Evolutionary conservation across 2,329 filamentous ascomycete genomes (phyloP), one percentile per base, ranked within the genome.

Genomic region (Pezicula radicicola): DNA sequence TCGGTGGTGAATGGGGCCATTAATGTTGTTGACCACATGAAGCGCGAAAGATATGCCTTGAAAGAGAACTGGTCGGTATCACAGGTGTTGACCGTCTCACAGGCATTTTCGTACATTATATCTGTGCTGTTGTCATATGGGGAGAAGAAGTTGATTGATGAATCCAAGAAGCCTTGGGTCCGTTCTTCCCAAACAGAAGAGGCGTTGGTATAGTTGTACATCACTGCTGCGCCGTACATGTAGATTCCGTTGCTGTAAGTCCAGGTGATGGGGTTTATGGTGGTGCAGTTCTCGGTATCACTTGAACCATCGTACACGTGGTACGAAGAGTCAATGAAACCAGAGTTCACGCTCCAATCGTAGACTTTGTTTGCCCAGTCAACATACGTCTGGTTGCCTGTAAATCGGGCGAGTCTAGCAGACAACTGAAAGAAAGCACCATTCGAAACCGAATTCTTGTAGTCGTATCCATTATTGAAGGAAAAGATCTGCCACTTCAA

Each of bases 381-480:
- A 13, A 73, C 56, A 60, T 89, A 89, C 0, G 80, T 86, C 46
- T 78, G 67, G 61, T 89, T 85, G 15, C 82, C 83, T 0, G 85
- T 89, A 54, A 82, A 84, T 44, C 85, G 81, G 25, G 85, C 87
- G 13, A 93, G 76, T 16, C 89, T 85, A 1, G 90, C 88, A 4
- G 87, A 85, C 12, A 96, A 77, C 63, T 92, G 87, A 69, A 95
- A 92, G 66, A 94, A 83, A n/a, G 84, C 85, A 40, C 88, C 89
- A 67, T 94, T 94, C 55, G 85, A 85, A 60, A 92, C 82, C 15
- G 84, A 79, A 72, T 93, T 93, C 71, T 92, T 94, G 79, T 95
- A 94, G 63, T 83, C 78, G 66, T 91, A 85, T 13, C 90, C 91
- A 55, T 84, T 84, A 66, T 95, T 93, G 61, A 80, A 81, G 1